These are phyloP conservation scores for Colletotrichum sp. DNA, from an alignment of 2,329 filamentous ascomycete genomes.

Conservation along the genomic window DNA sequence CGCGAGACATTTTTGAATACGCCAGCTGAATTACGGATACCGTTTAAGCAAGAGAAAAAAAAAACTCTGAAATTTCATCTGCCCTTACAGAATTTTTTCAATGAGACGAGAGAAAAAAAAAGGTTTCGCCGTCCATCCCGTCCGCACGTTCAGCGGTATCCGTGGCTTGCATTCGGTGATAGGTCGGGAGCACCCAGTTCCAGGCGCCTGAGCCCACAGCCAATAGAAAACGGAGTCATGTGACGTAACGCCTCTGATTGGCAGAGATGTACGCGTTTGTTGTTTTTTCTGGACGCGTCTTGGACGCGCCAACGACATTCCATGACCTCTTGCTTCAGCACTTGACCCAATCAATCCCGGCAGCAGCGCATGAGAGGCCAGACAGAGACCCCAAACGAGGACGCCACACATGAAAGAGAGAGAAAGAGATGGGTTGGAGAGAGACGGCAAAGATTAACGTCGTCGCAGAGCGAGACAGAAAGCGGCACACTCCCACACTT, in stretches of 20 bases:
- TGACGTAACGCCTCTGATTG: neutral
- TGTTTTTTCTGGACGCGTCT: slow-evolving; percentile 15
- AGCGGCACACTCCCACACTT: neutral
- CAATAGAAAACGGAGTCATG: neutral
- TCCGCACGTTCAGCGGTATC: slow-evolving; percentile 9
- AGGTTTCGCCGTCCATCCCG: neutral
- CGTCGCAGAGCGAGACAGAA: slow-evolving; percentile 8
- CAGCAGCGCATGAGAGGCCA: slow-evolving; percentile 8
- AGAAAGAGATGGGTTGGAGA: neutral
- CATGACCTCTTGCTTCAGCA: neutral
- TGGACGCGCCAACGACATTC: slow-evolving; percentile 17
- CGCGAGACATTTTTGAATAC: slow-evolving; percentile 3
- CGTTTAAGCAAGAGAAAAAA: neutral
- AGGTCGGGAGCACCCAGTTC: slow-evolving; percentile 9
- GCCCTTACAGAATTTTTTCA: neutral
- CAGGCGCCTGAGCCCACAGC: neutral
- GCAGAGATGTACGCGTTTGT: slow-evolving; percentile 9
- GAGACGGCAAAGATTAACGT: neutral
- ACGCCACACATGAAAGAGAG: neutral
- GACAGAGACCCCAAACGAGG: neutral
- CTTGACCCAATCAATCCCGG: slow-evolving; percentile 1
- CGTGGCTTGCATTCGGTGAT: neutral
- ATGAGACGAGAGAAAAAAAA: neutral
- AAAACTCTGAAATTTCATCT: neutral
- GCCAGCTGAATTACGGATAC: neutral